Base-by-base conservation (phyloP, 2,329 filamentous ascomycete genomes). In the Rhexocercosporidium sp. region DNA sequence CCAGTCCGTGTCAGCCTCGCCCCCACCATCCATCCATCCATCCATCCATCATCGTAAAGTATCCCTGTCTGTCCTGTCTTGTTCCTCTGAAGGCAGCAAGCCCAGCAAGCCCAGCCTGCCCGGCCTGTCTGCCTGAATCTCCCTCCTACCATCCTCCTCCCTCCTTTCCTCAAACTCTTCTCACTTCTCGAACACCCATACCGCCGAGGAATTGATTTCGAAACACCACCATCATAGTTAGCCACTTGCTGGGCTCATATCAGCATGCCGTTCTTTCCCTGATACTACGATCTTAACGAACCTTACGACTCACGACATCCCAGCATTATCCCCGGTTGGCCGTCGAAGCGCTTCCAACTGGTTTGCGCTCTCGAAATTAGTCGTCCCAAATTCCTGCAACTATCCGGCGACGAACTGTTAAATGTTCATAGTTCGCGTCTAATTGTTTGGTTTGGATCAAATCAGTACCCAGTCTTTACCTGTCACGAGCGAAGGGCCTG, bases 161-260 rank as follows among this genome's bases (percentile, higher is more conserved):
- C 20, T 31, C 53, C 51, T 25, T 37, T 54, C 34, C 11, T 47
- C 54, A 41, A 46, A 41, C 25, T 20, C 6, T 53, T 63, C 37
- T 31, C 34, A 27, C n/a, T 46, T 29, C 47, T 63, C 41, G 20
- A 47, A 44, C 14, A 46, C 54, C 16, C n/a, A 29, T 39, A 20
- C 46, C 12, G 25, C 37, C 46, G 22, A 41, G 16, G 16, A 34
- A 34, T 18, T 31, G 54, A n/a, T 41, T 54, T 56, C 34, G 39
- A 47, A 44, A 9, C 22, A 51, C n/a, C 41, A 51, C 41, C 29
- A 34, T 25, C 44, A 63, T 54, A 59, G 41, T 44, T 11, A 37
- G 34, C 12, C 65, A 61, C 65, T 51, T 64, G 65, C 65, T 64
- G 41, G 65, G 63, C 65, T 31, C 62, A 57, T 62, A 67, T 53